Evolutionary conservation across 441 rosid genomes (phyloP).

Genomic region (Dalechampia spathulata): DNA sequence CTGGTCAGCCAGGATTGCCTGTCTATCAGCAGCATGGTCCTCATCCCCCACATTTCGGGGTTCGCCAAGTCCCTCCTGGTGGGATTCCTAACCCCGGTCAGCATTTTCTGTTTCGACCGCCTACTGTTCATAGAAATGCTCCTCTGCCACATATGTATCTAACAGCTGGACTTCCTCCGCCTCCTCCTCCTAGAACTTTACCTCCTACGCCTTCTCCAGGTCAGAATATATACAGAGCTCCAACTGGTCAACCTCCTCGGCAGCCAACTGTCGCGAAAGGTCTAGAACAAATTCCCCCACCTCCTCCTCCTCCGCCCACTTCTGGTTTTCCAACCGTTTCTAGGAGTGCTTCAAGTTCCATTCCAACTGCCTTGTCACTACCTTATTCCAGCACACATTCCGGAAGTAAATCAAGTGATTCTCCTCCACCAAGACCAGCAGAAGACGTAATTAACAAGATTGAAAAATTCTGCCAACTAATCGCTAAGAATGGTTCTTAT

Average conservation of each 20-base stretch:
- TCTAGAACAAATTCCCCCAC: conserved; percentile 19
- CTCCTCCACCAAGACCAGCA: conserved; percentile 32
- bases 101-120: conserved; percentile 23
- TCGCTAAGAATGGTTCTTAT: conserved; percentile 31
- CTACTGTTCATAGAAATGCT: conserved; percentile 20
- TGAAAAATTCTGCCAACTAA: conserved; percentile 30
- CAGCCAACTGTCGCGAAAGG: conserved; percentile 24
- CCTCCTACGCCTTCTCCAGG: conserved; percentile 36
- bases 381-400: conserved; percentile 18
- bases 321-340: conserved; percentile 18
- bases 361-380: conserved; percentile 29
- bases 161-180: conserved; percentile 26
- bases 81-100: conserved; percentile 26
- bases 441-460: conserved; percentile 27
- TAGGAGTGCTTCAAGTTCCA: conserved; percentile 6
- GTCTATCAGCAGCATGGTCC: conserved; percentile 29
- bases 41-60: conserved; percentile 21
- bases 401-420: background rate
- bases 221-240: conserved; percentile 24
- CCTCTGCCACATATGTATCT: conserved; percentile 18
- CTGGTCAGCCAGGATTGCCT: conserved; percentile 27
- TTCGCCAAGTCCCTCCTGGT: conserved; percentile 25
- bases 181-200: conserved; percentile 26
- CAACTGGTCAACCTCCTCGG: conserved; percentile 20
- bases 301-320: conserved; percentile 18